Base-by-base conservation (phyloP, 176 grass and related monocot genomes). In the Avena insularis region DNA sequence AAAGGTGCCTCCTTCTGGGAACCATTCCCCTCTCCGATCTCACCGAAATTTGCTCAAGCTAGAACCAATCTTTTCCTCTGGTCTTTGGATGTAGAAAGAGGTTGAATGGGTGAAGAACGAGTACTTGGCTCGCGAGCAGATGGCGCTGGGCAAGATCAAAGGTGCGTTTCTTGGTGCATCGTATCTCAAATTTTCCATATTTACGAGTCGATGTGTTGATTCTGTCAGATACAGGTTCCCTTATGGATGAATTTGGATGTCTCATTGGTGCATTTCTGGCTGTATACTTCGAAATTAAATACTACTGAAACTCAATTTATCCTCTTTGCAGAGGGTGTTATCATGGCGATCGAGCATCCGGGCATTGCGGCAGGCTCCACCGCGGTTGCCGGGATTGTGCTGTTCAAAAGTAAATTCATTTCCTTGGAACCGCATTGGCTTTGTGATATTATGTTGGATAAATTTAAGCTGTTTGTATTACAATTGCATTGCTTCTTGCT, bases 101-200 rank as follows among this genome's bases (percentile, higher is more conserved):
- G 13, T 91, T 9, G 77, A 91, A 48, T 91, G 90, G 90, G 9
- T 63, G 29, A 91, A 85, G 82, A 77, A 15, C 1, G 86, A 91
- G 70, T 84, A 88, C 54, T 5, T 33, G 7, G 43, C 16, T 88
- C 86, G 75, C 2, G 90, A 91, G 53, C 50, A 88, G 90, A 55
- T 85, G 71, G 86, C 87, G 53, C 56, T 91, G 57, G 82, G 78
- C 63, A 88, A 91, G 90, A 91, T 91, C 82, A 91, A 91, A 88
- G 86, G 86, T 91, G 15, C 29, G 31, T 20, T 64, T 12, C 60
- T 1, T 25, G 21, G 8, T 21, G 19, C 58, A 21, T 60, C 20
- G 0, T 51, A 10, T 60, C 58, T 60, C 8, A 10, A 60, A 21
- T 11, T 21, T 60, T 20, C 19, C 57, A 21, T 21, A 21, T 60